phyloP scores from a whole-genome alignment of 2,329 filamentous ascomycete genomes.

The Ceratocystis cubensis region DNA sequence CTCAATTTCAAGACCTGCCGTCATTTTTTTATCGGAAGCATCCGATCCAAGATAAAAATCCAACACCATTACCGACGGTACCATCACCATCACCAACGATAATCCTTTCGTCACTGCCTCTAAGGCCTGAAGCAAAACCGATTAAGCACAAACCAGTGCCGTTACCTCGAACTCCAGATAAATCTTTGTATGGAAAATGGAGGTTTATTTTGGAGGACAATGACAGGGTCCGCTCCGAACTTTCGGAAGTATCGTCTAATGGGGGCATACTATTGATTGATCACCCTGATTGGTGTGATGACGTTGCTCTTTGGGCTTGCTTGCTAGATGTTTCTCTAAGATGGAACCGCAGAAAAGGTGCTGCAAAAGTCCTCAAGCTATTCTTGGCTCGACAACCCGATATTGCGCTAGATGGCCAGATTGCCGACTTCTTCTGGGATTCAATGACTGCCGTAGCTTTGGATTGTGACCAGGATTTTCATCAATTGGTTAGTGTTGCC shows the following conservation, averaged over 20 bases:
- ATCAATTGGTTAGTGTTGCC: not conserved
- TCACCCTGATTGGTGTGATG: constrained; percentile 13
- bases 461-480: constrained; percentile 7
- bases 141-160: not conserved
- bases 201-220: constrained; percentile 17
- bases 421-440: constrained; percentile 19
- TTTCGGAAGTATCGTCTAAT: not conserved
- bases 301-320: constrained; percentile 18
- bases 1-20: not conserved
- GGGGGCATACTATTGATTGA: constrained; percentile 14
- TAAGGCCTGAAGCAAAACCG: not conserved
- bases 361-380: constrained; percentile 11
- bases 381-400: constrained; percentile 14
- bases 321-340: constrained; percentile 16
- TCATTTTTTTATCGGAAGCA: not conserved
- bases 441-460: constrained; percentile 17
- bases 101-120: not conserved
- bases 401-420: constrained; percentile 13
- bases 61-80: not conserved
- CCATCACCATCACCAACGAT: not conserved
- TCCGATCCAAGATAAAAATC: not conserved
- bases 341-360: constrained; percentile 17
- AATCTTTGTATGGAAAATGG: constrained; percentile 18
- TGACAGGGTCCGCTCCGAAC: constrained; percentile 10
- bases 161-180: constrained; percentile 8